phyloP scores from a whole-genome alignment of 148 eudicot species.

The Persicaria maculosa region DNA sequence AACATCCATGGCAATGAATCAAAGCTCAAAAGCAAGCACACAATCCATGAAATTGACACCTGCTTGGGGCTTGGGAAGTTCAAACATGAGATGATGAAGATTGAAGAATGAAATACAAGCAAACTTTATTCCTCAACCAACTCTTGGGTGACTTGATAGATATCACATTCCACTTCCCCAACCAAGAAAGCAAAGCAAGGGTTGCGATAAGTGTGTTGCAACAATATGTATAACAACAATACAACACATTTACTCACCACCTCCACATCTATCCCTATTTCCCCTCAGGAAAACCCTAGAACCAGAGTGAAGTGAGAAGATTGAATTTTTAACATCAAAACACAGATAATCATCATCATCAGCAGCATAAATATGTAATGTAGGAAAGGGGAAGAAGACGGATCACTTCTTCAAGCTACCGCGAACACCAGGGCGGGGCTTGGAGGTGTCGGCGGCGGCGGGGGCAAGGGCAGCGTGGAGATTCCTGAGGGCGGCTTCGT shows the following conservation, averaged over 20 bases:
- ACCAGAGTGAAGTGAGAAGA: not conserved
- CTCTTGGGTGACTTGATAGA: not conserved
- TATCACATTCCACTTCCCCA: not conserved
- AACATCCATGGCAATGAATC: not conserved
- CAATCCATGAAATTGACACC: too few relatives aligned
- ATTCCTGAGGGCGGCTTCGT: slow-evolving; percentile 49
- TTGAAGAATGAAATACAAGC: not conserved
- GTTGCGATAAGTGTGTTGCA: not conserved
- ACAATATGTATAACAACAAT: not conserved
- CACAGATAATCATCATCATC: not conserved
- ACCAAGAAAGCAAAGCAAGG: too few relatives aligned
- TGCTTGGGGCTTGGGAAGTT: too few relatives aligned
- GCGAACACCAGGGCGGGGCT: slow-evolving; percentile 59
- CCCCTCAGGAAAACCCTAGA: not conserved
- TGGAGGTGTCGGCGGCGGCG: slow-evolving; percentile 16
- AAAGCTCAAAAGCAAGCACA: too few relatives aligned
- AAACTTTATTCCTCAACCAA: not conserved
- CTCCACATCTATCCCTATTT: not conserved
- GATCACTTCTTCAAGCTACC: slow-evolving; percentile 69
- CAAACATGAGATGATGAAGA: too few relatives aligned
- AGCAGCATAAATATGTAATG: not conserved
- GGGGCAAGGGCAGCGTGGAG: slow-evolving; percentile 37
- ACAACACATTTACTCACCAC: too few relatives aligned
- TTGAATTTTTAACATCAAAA: not conserved
- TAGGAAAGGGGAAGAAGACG: not conserved